A percentile compares a stretch with the other conserved stretches of the same genome.
These are phyloP conservation scores for Thalassiosira mediterranea DNA, from an alignment of 352 stramenopile genomes.

Conservation along the genomic window DNA sequence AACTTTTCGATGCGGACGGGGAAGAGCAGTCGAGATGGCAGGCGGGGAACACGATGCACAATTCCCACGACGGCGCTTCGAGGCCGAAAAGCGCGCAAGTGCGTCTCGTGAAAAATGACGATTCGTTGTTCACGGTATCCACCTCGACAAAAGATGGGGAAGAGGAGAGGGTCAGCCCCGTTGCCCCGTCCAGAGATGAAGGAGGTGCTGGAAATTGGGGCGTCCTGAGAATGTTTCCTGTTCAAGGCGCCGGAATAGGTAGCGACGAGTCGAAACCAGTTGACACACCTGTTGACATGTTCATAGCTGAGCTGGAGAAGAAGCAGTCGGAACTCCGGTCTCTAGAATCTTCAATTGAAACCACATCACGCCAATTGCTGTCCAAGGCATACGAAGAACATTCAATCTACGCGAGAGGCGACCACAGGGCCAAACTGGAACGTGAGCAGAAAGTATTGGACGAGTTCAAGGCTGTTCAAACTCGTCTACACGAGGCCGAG, in stretches of 20 bases:
- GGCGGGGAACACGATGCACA: background rate
- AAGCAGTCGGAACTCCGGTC: slow-evolving; percentile 56
- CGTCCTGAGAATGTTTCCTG: slow-evolving; percentile 32
- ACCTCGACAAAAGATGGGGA: slow-evolving; percentile 1
- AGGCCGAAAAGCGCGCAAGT: slow-evolving; percentile 28
- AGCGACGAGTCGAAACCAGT: background rate
- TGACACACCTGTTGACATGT: slow-evolving; percentile 38
- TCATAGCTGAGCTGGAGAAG: slow-evolving; percentile 55
- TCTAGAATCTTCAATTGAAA: slow-evolving; percentile 54
- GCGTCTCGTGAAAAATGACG: slow-evolving; percentile 18
- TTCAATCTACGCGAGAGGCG: slow-evolving; percentile 49
- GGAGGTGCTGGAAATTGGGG: slow-evolving; percentile 32
- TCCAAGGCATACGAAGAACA: slow-evolving; percentile 57
- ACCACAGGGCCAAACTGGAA: slow-evolving; percentile 24
- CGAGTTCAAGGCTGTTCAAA: slow-evolving; percentile 55
- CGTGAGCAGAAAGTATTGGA: slow-evolving; percentile 52
- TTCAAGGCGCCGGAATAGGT: no score
- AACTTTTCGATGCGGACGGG: slow-evolving; percentile 23
- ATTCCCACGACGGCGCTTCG: background rate
- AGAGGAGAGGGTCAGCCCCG: slow-evolving; percentile 19
- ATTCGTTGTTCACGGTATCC: slow-evolving; percentile 6
- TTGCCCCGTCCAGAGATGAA: slow-evolving; percentile 18
- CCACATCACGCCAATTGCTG: slow-evolving; percentile 35
- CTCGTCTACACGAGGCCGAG: slow-evolving; percentile 64
- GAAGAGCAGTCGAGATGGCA: slow-evolving; percentile 19